Base-by-base conservation (phyloP, 768 basidiomycete species). In the Cubamyces lactineus region DNA sequence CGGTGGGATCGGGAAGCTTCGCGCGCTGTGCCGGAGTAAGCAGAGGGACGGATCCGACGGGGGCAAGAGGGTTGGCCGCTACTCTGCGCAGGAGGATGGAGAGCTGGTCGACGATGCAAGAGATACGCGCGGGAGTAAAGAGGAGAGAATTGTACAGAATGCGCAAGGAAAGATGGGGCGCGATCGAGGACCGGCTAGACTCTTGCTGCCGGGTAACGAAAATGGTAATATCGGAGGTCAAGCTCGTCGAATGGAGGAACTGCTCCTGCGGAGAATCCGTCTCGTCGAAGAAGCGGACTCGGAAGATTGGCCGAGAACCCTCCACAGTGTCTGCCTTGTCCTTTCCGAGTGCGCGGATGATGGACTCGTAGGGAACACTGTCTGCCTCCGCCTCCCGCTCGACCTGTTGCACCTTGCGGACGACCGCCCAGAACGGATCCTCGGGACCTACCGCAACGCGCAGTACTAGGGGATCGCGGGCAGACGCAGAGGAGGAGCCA, bases 271-370 rank as follows among this genome's bases (percentile, higher is more conserved):
- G 84, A 40, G 84, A 76, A 66, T 93, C 92, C 1, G 89, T 95
- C 73, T 91, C 92, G 70, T 98, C 95, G 73, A 97, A 94, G 80
- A 98, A 97, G n/a, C 95, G 87, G 43, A 97, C 94, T 53, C 95
- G 86, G 77, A 97, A 98, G 26, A 98, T 80, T 4, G 90, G 90
- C 1, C 78, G 73, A 16, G 74, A 69, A 16, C 74, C 75, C 21
- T 80, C 82, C 41, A 85, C 83, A 13, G 80, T 67, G 12, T 87
- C 88, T 17, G 88, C 84, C 66, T 84, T 88, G 68, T 81, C 83
- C 69, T 84, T 84, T 57, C 80, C 82, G 53, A 97, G 77, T 9
- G 86, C 89, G 48, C 81, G 82, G 17, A 89, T 80, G 59, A 98
- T 82, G 1, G 79, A 74, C 65, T 95, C 91, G 71, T 94, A 94